Evolutionary conservation across 805 yeast species (phyloP), one percentile per base, ranked within the genome.

Genomic region (Lipomyces mesembrius): DNA sequence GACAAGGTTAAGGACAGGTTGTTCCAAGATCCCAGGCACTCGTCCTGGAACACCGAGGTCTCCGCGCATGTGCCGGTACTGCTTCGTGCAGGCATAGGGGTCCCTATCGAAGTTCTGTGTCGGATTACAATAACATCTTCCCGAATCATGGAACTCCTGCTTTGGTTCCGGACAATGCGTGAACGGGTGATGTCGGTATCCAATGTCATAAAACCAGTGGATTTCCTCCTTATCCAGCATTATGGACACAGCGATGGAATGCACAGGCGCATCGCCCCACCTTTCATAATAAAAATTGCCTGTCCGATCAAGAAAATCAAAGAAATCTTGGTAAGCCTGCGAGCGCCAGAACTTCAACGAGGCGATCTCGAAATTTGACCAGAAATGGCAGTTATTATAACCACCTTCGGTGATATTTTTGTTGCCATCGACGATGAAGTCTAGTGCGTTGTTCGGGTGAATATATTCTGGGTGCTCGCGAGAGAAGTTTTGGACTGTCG

Each of bases 241-340:
- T 55, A 90, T 76, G 0, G 89, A 76, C 0, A 85, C 87, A 0
- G 87, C 96, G 35, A 91, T 80, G 0, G 94, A 82, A 76, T 92
- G 97, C 17, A 92, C 90, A 0, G 97, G 97, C 0, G 97, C 97
- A 79, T 92, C 98, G 17, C 98, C 98, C 74, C 73, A 70, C 8
- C 73, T 64, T 27, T 88, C 91, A 77, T 88, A 88, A 77, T 86
- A 88, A 77, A 88, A 88, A 54, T 88, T 88, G 29, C 90, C 90
- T 1, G 85, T 80, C 62, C 79, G 71, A 76, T 88, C 92, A 66
- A 88, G 79, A 65, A 78, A 73, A 43, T 86, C 82, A 73, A 88
- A 88, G 75, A 82, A 88, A 64, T 79, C 78, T 32, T 75, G 72
- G 75, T 88, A 88, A 27, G 83, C 84, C 58, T 82, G 80, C 14